Percentiles rank a stretch among this genome's conserved stretches.
Evolutionary conservation across 495 filamentous ascomycete species (phyloP).

Genomic region (Xylaria longipes): DNA sequence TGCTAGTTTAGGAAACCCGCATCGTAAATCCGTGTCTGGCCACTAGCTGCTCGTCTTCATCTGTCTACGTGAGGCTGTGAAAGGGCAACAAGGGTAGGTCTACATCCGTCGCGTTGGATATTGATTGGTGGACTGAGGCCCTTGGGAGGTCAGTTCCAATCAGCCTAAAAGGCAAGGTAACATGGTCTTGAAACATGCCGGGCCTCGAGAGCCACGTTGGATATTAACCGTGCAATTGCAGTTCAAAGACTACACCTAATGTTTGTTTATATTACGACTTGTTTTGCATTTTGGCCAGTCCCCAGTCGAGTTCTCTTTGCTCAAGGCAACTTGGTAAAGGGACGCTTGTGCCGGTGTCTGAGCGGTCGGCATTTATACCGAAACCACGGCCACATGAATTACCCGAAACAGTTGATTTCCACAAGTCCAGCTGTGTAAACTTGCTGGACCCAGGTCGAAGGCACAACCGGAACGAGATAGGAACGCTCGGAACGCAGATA

Average conservation of each 20-base stretch:
- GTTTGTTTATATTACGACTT: slow-evolving; percentile 1
- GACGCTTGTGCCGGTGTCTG: background rate
- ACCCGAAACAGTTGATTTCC: slow-evolving; percentile 11
- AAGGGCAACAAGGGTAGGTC: slow-evolving; percentile 6
- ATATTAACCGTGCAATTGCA: slow-evolving; percentile 7
- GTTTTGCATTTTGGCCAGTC: background rate
- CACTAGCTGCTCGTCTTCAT: background rate
- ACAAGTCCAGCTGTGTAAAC: background rate
- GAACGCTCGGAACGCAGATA: slow-evolving; percentile 10
- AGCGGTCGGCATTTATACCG: slow-evolving; percentile 7
- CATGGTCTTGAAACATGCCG: background rate
- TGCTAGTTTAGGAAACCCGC: slow-evolving; percentile 6
- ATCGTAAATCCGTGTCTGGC: slow-evolving; percentile 1
- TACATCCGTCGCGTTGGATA: background rate
- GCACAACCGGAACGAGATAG: background rate
- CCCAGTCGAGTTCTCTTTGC: background rate
- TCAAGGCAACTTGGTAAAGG: background rate
- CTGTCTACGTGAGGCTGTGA: slow-evolving; percentile 11
- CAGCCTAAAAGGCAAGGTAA: slow-evolving; percentile 21
- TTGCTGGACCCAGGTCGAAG: background rate
- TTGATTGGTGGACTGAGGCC: slow-evolving; percentile 8
- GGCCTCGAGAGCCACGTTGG: background rate
- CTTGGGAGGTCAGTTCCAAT: slow-evolving; percentile 9
- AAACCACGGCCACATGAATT: slow-evolving; percentile 11
- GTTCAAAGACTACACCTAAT: slow-evolving; percentile 7